Conservation (phyloP, 2,329 filamentous ascomycete genomes). For the Exophiala sp. region DNA sequence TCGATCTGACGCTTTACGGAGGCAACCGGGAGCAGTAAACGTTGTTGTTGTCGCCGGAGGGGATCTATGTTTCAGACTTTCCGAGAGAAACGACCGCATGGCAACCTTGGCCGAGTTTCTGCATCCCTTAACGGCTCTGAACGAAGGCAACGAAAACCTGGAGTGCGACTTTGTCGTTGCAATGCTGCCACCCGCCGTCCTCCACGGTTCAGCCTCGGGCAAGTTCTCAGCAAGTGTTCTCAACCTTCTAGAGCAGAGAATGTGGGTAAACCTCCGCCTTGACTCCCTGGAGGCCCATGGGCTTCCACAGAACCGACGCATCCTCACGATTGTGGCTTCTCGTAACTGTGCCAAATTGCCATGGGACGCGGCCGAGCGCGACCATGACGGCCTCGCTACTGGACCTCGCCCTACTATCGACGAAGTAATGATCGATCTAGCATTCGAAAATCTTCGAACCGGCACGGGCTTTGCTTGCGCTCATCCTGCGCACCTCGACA, state of each 20-base stretch:
- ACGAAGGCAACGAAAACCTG: neutral
- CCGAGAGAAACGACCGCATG: neutral
- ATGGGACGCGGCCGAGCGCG: slow-evolving; percentile 6
- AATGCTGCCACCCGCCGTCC: slow-evolving; percentile 15
- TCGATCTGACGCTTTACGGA: neutral
- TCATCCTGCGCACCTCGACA: neutral
- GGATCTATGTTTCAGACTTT: slow-evolving; percentile 9
- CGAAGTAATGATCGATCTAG: slow-evolving; percentile 4
- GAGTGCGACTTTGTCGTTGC: slow-evolving; percentile 14
- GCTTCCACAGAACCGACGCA: slow-evolving; percentile 11
- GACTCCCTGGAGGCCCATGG: slow-evolving; percentile 6
- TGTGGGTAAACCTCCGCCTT: slow-evolving; percentile 16
- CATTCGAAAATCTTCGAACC: slow-evolving; percentile 5
- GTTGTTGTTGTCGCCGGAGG: slow-evolving; percentile 14
- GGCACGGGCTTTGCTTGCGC: slow-evolving; percentile 6
- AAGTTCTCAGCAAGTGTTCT: slow-evolving; percentile 12
- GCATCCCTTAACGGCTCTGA: slow-evolving; percentile 4
- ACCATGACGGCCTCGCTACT: neutral
- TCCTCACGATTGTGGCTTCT: slow-evolving; percentile 14
- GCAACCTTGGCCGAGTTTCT: slow-evolving; percentile 10
- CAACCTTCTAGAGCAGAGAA: slow-evolving; percentile 8
- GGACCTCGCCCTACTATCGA: neutral
- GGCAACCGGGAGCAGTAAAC: slow-evolving; percentile 4
- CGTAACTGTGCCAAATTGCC: slow-evolving; percentile 7
- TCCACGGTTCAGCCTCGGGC: slow-evolving; percentile 6